Evolutionary conservation across 129 eudicot genomes (phyloP).

Genomic region (Helianthus annuus): DNA sequence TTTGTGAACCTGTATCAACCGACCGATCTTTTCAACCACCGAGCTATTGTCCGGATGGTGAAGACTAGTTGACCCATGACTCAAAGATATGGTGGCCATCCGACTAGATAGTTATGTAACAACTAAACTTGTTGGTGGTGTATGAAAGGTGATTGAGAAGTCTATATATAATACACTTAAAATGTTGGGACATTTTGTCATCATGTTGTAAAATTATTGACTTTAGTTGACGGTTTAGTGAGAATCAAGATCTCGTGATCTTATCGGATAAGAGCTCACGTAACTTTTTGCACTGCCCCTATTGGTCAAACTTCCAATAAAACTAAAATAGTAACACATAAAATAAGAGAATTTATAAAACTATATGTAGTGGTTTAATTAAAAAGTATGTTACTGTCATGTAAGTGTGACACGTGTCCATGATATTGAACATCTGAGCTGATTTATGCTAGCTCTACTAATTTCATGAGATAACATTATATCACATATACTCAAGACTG

Average conservation of each 20-base stretch:
- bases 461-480: too few species aligned
- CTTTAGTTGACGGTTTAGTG: not conserved
- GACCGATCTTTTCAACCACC: conserved; percentile 51
- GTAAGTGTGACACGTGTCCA: too few species aligned
- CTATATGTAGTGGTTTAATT: too few species aligned
- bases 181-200: conserved; percentile 9
- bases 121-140: not conserved
- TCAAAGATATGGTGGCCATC: conserved; percentile 29
- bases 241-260: conserved; percentile 36
- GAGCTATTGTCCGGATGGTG: conserved; percentile 19
- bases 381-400: too few species aligned
- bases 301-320: conserved; percentile 8
- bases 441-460: too few species aligned
- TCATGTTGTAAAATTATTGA: conserved; percentile 10
- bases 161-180: conserved; percentile 21
- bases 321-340: not conserved
- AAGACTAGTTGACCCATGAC: conserved; percentile 30
- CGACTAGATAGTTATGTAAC: conserved; percentile 6
- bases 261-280: conserved; percentile 39
- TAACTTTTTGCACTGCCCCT: not conserved
- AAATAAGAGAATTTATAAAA: too few species aligned
- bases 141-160: conserved; percentile 19
- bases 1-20: conserved; percentile 50
- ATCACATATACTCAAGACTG: too few species aligned
- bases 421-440: too few species aligned